These are phyloP conservation scores for Penicillium sp. DNA, from an alignment of 2,329 filamentous ascomycete genomes.

Conservation along the genomic window DNA sequence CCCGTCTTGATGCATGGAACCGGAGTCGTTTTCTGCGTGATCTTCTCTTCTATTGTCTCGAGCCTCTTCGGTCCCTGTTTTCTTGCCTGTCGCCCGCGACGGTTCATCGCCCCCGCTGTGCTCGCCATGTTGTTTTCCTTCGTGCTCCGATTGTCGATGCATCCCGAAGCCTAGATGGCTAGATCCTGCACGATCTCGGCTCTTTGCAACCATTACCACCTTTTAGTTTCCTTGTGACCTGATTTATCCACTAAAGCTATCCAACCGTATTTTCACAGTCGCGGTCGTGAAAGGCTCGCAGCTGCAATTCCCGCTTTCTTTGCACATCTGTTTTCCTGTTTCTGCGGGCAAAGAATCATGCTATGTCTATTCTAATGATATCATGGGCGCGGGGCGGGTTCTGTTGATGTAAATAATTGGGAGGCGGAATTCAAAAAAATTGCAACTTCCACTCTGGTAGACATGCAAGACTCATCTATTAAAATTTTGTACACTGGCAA, in stretches of 20 bases:
- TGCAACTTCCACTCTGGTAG: constrained; percentile 6
- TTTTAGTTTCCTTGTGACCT: constrained; percentile 25
- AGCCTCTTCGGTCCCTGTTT: constrained; percentile 14
- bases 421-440: constrained; percentile 24
- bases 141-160: constrained; percentile 18
- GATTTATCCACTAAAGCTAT: constrained; percentile 8
- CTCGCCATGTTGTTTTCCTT: constrained; percentile 15
- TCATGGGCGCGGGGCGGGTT: constrained; percentile 30
- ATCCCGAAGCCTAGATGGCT: constrained; percentile 35
- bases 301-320: constrained; percentile 17
- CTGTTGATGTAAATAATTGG: constrained; percentile 37
- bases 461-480: neutral
- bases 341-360: constrained; percentile 28
- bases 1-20: constrained; percentile 37
- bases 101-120: constrained; percentile 18
- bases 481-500: constrained; percentile 5
- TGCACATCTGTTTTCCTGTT: constrained; percentile 12
- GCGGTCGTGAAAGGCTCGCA: constrained; percentile 3
- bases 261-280: constrained; percentile 7
- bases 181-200: constrained; percentile 21
- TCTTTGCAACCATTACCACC: constrained; percentile 20
- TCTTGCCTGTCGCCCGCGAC: constrained; percentile 19
- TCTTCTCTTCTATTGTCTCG: constrained; percentile 25
- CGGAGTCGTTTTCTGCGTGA: constrained; percentile 37
- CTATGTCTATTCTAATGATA: constrained; percentile 36